Evolutionary conservation across 1,284 basidiomycete genomes (phyloP), one percentile per base, ranked within the genome.

Genomic region (Trichosporon faecale): DNA sequence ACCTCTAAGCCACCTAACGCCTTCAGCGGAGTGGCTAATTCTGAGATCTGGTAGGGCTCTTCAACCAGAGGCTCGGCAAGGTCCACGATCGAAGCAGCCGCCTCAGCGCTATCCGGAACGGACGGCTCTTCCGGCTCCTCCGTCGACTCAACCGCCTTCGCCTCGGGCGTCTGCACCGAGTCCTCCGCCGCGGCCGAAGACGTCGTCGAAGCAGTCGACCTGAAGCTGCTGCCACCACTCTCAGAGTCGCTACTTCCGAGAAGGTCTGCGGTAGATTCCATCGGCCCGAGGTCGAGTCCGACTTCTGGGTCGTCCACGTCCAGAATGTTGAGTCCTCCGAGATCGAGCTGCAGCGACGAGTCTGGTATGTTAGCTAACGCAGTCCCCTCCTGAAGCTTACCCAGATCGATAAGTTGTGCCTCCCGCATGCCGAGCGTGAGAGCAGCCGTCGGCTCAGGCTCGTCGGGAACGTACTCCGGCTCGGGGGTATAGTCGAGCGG

Each of bases 231-330:
- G 29, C 33, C 57, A 8, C 27, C 57, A 21, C 57, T 61, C 27
- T 61, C 57, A 29, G 57, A 61, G 27, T 61, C 57, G 27, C 57
- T 61, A 27, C 57, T 61, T n/a, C 57, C 57, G 16, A 61, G 57
- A 16, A 61, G 27, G n/a, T 61, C 57, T 2, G 29, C 27, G 3
- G 29, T 31, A 2, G 57, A n/a, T 18, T 61, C 57, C 29, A 61
- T 57, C 11, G 23, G 57, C 5, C 57, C 16, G 2, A 61, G 7
- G 29, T 61, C 57, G 18, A 33, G 57, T 14, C 70, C 74, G 1
- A 70, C 35, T 16, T 80, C 78, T 2, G 77, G 78, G 69, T 82
- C 80, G 23, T 75, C 76, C 40, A 82, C 76, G 69, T 82, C 80
- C 21, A 74, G 69, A 11, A 81, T 46, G 29, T 69, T 67, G 11